Conservation (phyloP, 345 rosid genomes). For the Theobroma cacao region DNA sequence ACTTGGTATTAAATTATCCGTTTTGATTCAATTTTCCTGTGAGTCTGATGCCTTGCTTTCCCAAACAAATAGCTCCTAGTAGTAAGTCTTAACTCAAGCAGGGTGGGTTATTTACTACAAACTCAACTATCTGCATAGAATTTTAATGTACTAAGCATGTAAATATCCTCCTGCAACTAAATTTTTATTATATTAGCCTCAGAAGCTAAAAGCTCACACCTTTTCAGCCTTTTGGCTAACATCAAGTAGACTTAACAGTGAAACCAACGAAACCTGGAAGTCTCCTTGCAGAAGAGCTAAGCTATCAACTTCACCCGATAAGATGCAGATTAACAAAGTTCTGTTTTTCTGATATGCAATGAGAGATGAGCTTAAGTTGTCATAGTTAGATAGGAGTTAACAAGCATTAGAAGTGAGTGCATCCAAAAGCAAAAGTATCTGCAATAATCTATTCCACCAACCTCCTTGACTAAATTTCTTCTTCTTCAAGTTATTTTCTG, state of each 20-base stretch:
- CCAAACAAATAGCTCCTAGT: not conserved
- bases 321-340: not conserved
- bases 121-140: not conserved
- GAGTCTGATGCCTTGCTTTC: not conserved
- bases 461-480: not conserved
- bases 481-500: not conserved
- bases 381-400: not conserved
- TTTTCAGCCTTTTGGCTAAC: not conserved
- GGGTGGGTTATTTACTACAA: not conserved
- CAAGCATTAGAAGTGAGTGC: not conserved
- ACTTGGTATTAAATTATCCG: not conserved
- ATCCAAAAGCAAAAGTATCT: not conserved
- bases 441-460: not conserved
- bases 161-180: not conserved
- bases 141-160: not conserved
- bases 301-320: not conserved
- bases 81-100: not conserved
- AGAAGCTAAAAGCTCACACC: not conserved
- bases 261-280: not conserved
- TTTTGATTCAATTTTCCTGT: not conserved
- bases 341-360: not conserved
- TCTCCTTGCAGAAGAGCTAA: not conserved
- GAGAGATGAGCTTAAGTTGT: slow-evolving; percentile 1
- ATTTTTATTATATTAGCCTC: not conserved
- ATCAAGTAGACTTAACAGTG: not conserved